Evolutionary conservation across 768 basidiomycete genomes (phyloP).

Genomic region (Strobilomyces dryophilus): DNA sequence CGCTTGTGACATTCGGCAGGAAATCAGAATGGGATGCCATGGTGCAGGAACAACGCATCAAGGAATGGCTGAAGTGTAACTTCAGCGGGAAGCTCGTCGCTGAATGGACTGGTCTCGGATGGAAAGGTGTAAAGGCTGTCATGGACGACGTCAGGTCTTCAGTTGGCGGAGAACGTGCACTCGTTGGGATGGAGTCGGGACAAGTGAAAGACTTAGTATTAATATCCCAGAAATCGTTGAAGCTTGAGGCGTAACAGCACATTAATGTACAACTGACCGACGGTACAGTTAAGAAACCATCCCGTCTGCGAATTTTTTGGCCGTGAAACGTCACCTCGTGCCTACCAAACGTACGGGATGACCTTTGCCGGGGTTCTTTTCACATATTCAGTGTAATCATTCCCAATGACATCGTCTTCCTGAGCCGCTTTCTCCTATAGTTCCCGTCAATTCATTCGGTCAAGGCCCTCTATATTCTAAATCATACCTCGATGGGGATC

Average conservation of each 20-base stretch:
- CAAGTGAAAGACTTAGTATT: slow-evolving; percentile 40
- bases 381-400: slow-evolving; percentile 30
- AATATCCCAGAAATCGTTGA: slow-evolving; percentile 27
- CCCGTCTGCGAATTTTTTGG: not conserved
- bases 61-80: slow-evolving; percentile 35
- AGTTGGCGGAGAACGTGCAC: slow-evolving; percentile 45
- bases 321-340: not conserved
- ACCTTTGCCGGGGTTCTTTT: slow-evolving; percentile 25
- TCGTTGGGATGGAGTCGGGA: slow-evolving; percentile 37
- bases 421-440: slow-evolving; percentile 29
- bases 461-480: not conserved
- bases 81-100: slow-evolving; percentile 50
- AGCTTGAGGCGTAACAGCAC: slow-evolving; percentile 12
- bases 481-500: slow-evolving; percentile 32
- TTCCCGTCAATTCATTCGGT: not conserved
- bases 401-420: slow-evolving; percentile 18
- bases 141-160: slow-evolving; percentile 48
- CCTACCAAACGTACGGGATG: slow-evolving; percentile 32
- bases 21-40: slow-evolving; percentile 43
- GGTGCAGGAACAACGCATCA: slow-evolving; percentile 23
- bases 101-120: slow-evolving; percentile 51
- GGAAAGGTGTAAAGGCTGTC: slow-evolving; percentile 45
- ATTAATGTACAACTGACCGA: slow-evolving; percentile 9
- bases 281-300: not conserved
- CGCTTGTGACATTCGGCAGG: slow-evolving; percentile 50